Conservation (phyloP, 2,329 filamentous ascomycete genomes). For the Daldinia sp. region DNA sequence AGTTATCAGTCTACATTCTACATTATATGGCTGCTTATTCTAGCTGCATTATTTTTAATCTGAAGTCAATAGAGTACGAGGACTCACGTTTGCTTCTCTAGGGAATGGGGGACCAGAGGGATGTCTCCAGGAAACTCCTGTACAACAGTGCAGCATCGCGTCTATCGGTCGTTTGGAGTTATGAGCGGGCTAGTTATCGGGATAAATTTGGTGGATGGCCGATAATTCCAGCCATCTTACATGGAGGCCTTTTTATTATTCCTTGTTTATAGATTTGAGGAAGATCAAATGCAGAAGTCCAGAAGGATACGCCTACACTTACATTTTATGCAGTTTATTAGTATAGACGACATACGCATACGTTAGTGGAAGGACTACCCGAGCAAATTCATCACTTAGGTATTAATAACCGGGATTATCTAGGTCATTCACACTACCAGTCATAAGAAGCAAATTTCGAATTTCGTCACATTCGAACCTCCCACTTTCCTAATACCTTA, state of each 20-base stretch:
- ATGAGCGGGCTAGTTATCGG: constrained; percentile 33
- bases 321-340: not conserved
- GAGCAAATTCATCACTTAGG: not conserved
- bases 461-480: not conserved
- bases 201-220: constrained; percentile 32
- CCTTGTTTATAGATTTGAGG: not conserved
- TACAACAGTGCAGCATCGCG: constrained; percentile 37
- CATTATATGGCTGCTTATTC: constrained; percentile 18
- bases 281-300: not conserved
- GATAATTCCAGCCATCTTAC: constrained; percentile 20
- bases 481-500: not conserved
- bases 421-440: not conserved
- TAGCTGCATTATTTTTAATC: constrained; percentile 23
- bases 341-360: not conserved
- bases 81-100: constrained; percentile 33
- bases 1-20: constrained; percentile 9
- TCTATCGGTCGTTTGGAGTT: constrained; percentile 42
- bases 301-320: not conserved
- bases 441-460: not conserved
- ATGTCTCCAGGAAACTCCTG: constrained; percentile 24
- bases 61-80: constrained; percentile 32
- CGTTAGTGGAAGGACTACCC: not conserved
- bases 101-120: constrained; percentile 21
- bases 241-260: not conserved
- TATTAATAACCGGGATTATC: not conserved